A percentile compares a stretch with the other conserved stretches of the same genome.
Evolutionary conservation across 2,329 filamentous ascomycete species (phyloP).

Genomic region (Botrytis fragariae): DNA sequence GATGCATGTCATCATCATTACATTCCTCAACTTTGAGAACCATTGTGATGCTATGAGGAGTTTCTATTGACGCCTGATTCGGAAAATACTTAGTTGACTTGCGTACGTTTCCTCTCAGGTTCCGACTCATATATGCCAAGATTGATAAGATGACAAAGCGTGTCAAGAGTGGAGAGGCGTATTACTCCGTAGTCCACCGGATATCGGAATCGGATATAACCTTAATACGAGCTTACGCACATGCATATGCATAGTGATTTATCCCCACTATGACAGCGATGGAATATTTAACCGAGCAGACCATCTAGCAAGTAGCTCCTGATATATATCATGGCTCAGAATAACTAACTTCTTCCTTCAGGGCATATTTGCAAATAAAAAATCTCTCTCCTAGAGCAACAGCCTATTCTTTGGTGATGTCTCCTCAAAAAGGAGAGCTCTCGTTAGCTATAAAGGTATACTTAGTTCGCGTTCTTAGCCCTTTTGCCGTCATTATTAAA

Average conservation of each 20-base stretch:
- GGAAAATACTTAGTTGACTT: neutral
- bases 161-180: neutral
- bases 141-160: neutral
- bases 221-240: neutral
- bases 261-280: neutral
- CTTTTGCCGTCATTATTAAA: neutral
- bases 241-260: neutral
- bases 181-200: neutral
- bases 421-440: neutral
- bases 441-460: neutral
- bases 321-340: neutral
- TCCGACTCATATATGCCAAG: neutral
- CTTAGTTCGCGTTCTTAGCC: neutral
- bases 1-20: conserved; percentile 15
- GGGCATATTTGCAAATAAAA: neutral
- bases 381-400: neutral
- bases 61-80: neutral
- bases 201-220: neutral
- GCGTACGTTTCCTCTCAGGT: neutral
- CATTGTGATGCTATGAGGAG: neutral
- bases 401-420: neutral
- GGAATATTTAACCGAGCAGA: neutral
- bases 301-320: neutral
- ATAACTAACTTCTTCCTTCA: neutral
- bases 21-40: conserved; percentile 16